Evolutionary conservation across 192 early-diverging fungal genomes (phyloP).

Genomic region (Cetraspora pellucida): DNA sequence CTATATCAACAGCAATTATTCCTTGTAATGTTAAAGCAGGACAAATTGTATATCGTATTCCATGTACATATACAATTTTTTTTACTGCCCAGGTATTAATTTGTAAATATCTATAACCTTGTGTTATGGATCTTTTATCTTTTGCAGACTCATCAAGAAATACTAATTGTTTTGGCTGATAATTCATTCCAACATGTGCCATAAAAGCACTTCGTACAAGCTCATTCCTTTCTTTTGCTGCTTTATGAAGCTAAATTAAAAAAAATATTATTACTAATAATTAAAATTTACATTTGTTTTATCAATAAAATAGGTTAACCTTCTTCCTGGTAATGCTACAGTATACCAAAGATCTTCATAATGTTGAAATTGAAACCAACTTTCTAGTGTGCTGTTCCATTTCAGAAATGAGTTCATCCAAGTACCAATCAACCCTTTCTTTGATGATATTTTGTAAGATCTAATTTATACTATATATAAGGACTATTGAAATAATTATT

Average conservation of each 20-base stretch:
- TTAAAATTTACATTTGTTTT: background rate
- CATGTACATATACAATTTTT: constrained; percentile 10
- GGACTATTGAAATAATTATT: too few species aligned
- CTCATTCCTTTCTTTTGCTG: constrained; percentile 4
- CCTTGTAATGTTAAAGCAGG: constrained; percentile 1
- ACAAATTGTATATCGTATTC: constrained; percentile 7
- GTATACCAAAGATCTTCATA: background rate
- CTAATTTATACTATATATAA: background rate
- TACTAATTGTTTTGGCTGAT: constrained; percentile 5
- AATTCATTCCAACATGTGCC: background rate
- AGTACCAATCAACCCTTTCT: constrained; percentile 22
- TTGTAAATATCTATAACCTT: background rate
- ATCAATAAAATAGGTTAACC: background rate
- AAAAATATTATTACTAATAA: background rate
- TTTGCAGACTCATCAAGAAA: constrained; percentile 8
- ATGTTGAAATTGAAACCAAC: background rate
- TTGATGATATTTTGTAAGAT: background rate
- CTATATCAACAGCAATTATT: constrained; percentile 18
- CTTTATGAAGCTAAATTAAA: constrained; percentile 17
- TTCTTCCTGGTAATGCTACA: constrained; percentile 24
- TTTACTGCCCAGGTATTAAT: background rate
- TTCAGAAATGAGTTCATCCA: constrained; percentile 5
- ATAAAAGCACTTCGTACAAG: constrained; percentile 8
- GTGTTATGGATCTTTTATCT: background rate
- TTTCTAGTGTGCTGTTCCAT: constrained; percentile 1